A percentile compares a stretch with the other conserved stretches of the same genome.
Evolutionary conservation across 352 stramenopile species (phyloP).

Genomic region (Phytopythium delawarense): DNA sequence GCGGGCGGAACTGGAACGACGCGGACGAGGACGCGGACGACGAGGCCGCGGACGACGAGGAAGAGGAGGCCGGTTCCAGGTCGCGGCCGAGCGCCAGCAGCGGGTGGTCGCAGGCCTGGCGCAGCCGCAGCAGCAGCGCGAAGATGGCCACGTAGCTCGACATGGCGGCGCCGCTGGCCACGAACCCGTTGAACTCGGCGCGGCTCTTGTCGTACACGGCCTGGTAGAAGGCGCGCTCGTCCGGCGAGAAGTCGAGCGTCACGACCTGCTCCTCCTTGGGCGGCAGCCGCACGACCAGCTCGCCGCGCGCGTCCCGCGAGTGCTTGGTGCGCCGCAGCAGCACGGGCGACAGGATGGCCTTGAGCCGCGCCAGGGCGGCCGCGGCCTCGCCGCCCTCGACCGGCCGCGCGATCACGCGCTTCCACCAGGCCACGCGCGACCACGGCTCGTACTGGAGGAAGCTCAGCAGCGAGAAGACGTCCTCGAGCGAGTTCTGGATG

Average conservation of each 20-base stretch:
- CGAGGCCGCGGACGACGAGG: constrained; percentile 1
- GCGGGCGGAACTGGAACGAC: constrained; percentile 36
- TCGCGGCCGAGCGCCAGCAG: constrained; percentile 77
- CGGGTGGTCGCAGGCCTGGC: constrained; percentile 89
- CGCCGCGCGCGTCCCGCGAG: constrained; percentile 55
- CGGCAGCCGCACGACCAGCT: constrained; percentile 67
- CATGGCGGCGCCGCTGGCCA: constrained; percentile 64
- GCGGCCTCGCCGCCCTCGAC: constrained; percentile 70
- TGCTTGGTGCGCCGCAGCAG: constrained; percentile 87
- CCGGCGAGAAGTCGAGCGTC: constrained; percentile 58
- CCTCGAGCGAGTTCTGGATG: constrained; percentile 86
- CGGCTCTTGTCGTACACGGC: constrained; percentile 79
- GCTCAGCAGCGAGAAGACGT: constrained; percentile 81
- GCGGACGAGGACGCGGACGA: constrained; percentile 10
- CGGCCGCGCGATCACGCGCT: constrained; percentile 69
- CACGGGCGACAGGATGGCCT: constrained; percentile 65
- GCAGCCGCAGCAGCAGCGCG: constrained; percentile 78
- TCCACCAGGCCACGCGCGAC: constrained; percentile 80
- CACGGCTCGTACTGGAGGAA: constrained; percentile 87
- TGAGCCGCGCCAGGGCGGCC: constrained; percentile 52
- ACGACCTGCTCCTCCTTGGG: constrained; percentile 68
- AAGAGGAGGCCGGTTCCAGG: constrained; percentile 35
- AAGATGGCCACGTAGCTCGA: constrained; percentile 89
- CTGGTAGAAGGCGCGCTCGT: constrained; percentile 85
- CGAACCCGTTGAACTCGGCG: constrained; percentile 88